Evolutionary conservation across 2,329 filamentous ascomycete genomes (phyloP).

Genomic region (Colletotrichum sp.): DNA sequence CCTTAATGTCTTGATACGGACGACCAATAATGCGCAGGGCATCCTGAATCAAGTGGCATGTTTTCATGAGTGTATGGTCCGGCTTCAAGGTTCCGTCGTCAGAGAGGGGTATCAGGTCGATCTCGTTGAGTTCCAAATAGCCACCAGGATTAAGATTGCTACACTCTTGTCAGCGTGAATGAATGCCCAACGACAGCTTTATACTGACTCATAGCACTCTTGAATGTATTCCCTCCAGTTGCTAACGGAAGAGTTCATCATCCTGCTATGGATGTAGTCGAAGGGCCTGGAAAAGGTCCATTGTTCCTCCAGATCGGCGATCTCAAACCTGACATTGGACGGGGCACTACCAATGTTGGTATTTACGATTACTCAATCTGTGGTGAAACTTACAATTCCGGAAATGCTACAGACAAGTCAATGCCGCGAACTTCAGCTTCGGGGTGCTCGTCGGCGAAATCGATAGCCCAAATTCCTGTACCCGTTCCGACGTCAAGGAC

Average conservation of each 20-base stretch:
- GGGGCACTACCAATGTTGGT: constrained; percentile 30
- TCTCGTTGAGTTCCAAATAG: constrained; percentile 48
- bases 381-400: constrained; percentile 28
- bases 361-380: no score
- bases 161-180: background rate
- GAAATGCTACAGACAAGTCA: constrained; percentile 45
- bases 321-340: constrained; percentile 47
- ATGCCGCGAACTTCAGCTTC: constrained; percentile 35
- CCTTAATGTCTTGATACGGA: background rate
- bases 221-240: background rate
- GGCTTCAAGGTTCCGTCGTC: constrained; percentile 25
- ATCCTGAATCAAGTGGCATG: constrained; percentile 28
- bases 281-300: constrained; percentile 32
- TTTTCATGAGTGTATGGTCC: constrained; percentile 27
- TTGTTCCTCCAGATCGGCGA: constrained; percentile 37
- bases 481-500: constrained; percentile 53
- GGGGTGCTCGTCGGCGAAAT: constrained; percentile 36
- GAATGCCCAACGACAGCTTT: no score
- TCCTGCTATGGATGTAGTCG: background rate
- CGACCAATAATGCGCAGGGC: background rate
- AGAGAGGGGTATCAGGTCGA: constrained; percentile 29
- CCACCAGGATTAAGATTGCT: constrained; percentile 40
- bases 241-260: background rate
- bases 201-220: constrained; percentile 34
- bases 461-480: constrained; percentile 50